Percentiles rank a stretch among this genome's conserved stretches.
These are phyloP conservation scores for Penicillium cosmopolitanum DNA, from an alignment of 495 filamentous ascomycete genomes.

Conservation along the genomic window DNA sequence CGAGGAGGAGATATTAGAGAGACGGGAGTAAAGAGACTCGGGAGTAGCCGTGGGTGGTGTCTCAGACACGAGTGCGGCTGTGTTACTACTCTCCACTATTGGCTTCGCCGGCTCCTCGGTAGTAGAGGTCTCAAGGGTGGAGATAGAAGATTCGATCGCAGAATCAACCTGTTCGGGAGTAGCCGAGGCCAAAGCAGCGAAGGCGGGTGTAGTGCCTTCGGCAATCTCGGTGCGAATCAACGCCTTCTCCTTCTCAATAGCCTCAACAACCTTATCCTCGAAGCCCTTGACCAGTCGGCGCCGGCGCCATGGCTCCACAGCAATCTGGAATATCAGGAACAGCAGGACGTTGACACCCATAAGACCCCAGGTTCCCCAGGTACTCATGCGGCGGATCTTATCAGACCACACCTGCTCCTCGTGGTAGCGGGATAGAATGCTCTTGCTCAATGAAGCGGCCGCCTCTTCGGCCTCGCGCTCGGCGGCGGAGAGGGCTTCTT, in stretches of 20 bases:
- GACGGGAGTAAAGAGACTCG: constrained; percentile 30
- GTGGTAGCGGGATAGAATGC: constrained; percentile 89
- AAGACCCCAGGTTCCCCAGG: constrained; percentile 97
- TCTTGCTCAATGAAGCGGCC: constrained; percentile 69
- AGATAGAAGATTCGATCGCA: constrained; percentile 14
- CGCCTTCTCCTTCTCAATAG: constrained; percentile 73
- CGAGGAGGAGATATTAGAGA: constrained; percentile 26
- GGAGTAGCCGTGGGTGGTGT: constrained; percentile 15
- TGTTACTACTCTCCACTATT: background rate
- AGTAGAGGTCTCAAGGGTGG: constrained; percentile 8
- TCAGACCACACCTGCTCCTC: constrained; percentile 99
- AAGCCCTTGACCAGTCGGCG: constrained; percentile 76
- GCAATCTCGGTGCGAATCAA: constrained; percentile 24
- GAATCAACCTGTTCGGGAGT: constrained; percentile 21
- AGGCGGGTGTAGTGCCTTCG: constrained; percentile 24
- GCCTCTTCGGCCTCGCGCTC: constrained; percentile 81
- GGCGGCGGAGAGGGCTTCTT: constrained; percentile 68
- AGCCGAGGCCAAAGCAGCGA: constrained; percentile 5
- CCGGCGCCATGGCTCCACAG: constrained; percentile 93
- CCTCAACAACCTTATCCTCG: constrained; percentile 77
- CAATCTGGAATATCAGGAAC: constrained; percentile 85
- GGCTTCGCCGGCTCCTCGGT: background rate
- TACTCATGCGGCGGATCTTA: constrained; percentile 92
- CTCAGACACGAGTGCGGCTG: constrained; percentile 1
- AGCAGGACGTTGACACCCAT: constrained; percentile 96